Evolutionary conservation across 306 rosid genomes (phyloP), one percentile per base, ranked within the genome.

Genomic region (Begonia loranthoides): DNA sequence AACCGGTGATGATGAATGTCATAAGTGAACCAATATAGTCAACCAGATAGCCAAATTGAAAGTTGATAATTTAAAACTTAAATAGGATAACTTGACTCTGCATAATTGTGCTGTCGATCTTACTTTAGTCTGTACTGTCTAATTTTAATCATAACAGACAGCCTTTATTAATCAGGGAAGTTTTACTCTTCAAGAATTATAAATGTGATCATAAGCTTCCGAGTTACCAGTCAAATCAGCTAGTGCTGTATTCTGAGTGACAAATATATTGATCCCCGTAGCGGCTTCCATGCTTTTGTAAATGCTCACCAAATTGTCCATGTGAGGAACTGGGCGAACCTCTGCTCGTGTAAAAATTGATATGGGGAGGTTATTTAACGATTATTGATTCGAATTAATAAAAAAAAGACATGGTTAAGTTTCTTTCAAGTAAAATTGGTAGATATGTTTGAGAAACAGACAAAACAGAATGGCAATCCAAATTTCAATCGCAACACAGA

Each of bases 281-380:
- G 84, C 82, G 45, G 59, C 61, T 71, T 86, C 99, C 99, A 90
- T 90, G 70, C 63, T 90, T 60, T 69, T 86, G 81, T 90, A 90
- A 63, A 90, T 78, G 51, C 66, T 59, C n/a, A 90, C 99, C 77
- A 90, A 71, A 58, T 57, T 90, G 59, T 86, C 94, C 80, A 86
- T 86, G 56, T 86, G 95, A 49, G 86, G 95, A 68, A 81, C 92
- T 49, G 93, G 86, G 1, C 94, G 88, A 74, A 90, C 65, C 87
- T 86, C 99, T 87, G 53, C 55, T 52, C 9, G 9, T 10, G 57
- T 41, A 49, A 15, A 16, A 2, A 33, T 15, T 4, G 33, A 28
- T 33, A n/a, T n/a, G n/a, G n/a, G n/a, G n/a, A n/a, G n/a, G n/a
- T n/a, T n/a, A n/a, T n/a, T n/a, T n/a, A n/a, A n/a, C n/a, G n/a